A percentile compares a stretch with the other conserved stretches of the same genome.
Conservation (phyloP, 106 monocot genomes). For the Xerophyta viscosa region DNA sequence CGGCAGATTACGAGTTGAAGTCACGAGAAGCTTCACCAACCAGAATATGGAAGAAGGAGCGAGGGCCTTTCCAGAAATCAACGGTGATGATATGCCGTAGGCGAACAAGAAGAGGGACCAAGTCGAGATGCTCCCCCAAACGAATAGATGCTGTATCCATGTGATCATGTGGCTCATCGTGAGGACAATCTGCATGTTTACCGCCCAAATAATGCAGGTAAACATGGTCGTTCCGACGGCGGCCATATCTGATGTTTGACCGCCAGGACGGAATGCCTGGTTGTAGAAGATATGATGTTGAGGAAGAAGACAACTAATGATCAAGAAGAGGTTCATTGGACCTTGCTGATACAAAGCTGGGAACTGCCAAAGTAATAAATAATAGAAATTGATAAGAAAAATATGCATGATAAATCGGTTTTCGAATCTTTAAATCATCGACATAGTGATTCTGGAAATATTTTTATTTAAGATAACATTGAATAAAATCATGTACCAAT, state of each 20-base stretch:
- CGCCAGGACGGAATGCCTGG: slow-evolving; percentile 39
- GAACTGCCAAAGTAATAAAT: slow-evolving; percentile 36
- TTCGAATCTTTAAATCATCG: no score
- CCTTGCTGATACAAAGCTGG: slow-evolving; percentile 81
- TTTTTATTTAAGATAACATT: slow-evolving; percentile 74
- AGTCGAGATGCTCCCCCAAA: slow-evolving; percentile 57
- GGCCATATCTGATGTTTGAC: slow-evolving; percentile 54
- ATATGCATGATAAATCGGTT: no score
- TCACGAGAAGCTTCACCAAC: slow-evolving; percentile 28
- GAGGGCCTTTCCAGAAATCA: slow-evolving; percentile 27
- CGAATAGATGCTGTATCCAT: slow-evolving; percentile 66
- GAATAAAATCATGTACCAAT: slow-evolving; percentile 79
- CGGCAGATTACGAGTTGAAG: slow-evolving; percentile 41
- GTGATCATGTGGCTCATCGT: slow-evolving; percentile 77
- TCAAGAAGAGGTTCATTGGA: slow-evolving; percentile 60
- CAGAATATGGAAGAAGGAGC: slow-evolving; percentile 51
- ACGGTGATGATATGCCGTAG: slow-evolving; percentile 33
- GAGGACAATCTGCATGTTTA: slow-evolving; percentile 60
- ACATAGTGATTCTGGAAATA: no score
- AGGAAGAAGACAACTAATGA: slow-evolving; percentile 55
- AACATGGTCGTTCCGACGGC: slow-evolving; percentile 61
- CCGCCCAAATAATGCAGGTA: slow-evolving; percentile 70
- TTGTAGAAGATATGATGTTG: slow-evolving; percentile 33
- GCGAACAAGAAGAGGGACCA: slow-evolving; percentile 57
- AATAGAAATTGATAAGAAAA: no score